Conservation (phyloP, 768 basidiomycete genomes). For the Pleurotus platypus region DNA sequence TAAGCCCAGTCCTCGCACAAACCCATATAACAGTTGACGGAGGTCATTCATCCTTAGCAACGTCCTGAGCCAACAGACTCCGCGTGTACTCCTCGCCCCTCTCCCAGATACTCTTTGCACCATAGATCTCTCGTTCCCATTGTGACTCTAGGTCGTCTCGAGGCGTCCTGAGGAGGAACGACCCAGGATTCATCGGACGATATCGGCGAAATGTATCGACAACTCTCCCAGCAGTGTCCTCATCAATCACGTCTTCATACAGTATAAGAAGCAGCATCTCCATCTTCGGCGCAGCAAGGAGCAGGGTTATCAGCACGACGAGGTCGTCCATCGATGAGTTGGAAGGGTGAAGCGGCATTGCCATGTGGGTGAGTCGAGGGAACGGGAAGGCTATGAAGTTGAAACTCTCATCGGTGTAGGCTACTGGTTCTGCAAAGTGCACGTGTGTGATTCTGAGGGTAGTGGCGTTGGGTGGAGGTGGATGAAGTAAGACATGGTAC, state of each 20-base stretch:
- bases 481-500: background rate
- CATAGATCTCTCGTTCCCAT: background rate
- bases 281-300: background rate
- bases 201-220: background rate
- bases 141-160: background rate
- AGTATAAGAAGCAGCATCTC: background rate
- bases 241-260: background rate
- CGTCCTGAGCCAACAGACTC: background rate
- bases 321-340: background rate
- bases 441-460: background rate
- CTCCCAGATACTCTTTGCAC: background rate
- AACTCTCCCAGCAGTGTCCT: background rate
- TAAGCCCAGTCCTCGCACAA: too few species aligned
- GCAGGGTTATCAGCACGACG: background rate
- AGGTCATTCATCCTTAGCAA: too few species aligned
- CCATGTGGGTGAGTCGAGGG: background rate
- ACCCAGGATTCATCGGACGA: background rate
- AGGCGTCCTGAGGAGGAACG: background rate
- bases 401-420: background rate
- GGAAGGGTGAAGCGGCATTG: background rate
- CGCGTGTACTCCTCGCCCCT: background rate
- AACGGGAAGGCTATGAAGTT: background rate
- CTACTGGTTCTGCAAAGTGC: background rate
- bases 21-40: too few species aligned
- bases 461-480: background rate